Evolutionary conservation across 495 filamentous ascomycete genomes (phyloP).

Genomic region (Aspergillus carlsbadensis): DNA sequence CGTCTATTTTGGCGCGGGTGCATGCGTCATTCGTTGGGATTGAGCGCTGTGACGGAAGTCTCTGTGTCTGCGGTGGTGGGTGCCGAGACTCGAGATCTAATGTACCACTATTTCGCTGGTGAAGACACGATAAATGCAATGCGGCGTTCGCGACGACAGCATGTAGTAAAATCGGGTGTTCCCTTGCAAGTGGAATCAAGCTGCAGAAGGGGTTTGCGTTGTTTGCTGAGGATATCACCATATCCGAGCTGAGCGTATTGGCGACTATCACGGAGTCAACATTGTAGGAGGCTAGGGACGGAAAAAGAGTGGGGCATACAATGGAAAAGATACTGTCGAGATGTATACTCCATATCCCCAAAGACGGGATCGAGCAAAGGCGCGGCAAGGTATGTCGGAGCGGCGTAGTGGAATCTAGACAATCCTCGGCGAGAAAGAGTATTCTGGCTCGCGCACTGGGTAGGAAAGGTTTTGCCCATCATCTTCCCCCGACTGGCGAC

Average conservation of each 20-base stretch:
- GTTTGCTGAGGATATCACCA: background rate
- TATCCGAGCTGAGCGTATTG: background rate
- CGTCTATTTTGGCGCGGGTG: background rate
- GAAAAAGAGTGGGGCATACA: background rate
- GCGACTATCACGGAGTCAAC: conserved; percentile 2
- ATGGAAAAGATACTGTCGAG: conserved; percentile 6
- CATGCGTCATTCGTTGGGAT: background rate
- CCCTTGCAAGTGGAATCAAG: background rate
- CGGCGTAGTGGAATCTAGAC: no score
- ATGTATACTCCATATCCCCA: background rate
- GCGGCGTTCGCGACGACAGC: conserved; percentile 10
- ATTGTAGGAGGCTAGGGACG: background rate
- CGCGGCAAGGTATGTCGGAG: no score
- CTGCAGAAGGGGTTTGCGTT: conserved; percentile 6
- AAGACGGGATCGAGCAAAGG: background rate
- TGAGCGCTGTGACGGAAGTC: no score
- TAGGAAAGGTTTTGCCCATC: conserved; percentile 9
- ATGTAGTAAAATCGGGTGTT: conserved; percentile 7
- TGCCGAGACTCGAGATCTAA: background rate
- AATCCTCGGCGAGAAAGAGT: no score
- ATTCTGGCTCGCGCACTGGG: background rate
- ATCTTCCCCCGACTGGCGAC: conserved; percentile 16
- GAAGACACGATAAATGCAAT: conserved; percentile 1
- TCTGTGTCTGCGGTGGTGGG: background rate
- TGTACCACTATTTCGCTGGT: background rate